These are phyloP conservation scores for Chrysosphaeria jannelii DNA, from an alignment of 2,329 filamentous ascomycete genomes.

Conservation along the genomic window DNA sequence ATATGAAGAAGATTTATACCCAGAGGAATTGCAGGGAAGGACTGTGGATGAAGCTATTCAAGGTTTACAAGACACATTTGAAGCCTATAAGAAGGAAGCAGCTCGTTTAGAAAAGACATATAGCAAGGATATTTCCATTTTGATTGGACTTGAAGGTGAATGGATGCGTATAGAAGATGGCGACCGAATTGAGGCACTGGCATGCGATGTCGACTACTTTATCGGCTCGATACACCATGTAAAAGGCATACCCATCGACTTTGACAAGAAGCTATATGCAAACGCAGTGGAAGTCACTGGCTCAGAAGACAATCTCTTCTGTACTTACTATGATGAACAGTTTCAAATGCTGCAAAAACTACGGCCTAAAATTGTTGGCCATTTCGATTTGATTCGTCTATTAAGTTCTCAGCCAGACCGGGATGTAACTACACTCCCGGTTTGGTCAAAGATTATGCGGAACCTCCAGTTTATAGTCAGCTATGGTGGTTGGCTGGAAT, in stretches of 20 bases:
- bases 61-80: slow-evolving; percentile 24
- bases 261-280: slow-evolving; percentile 35
- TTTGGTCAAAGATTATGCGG: slow-evolving; percentile 45
- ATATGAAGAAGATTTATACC: slow-evolving; percentile 49
- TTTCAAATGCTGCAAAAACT: slow-evolving; percentile 46
- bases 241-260: slow-evolving; percentile 65
- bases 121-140: slow-evolving; percentile 36
- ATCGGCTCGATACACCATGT: slow-evolving; percentile 84
- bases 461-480: slow-evolving; percentile 41
- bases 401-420: slow-evolving; percentile 38
- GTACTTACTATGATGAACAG: slow-evolving; percentile 64
- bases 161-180: slow-evolving; percentile 46
- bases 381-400: slow-evolving; percentile 77
- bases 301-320: background rate
- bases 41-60: slow-evolving; percentile 12
- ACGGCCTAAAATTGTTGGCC: slow-evolving; percentile 53
- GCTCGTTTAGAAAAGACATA: slow-evolving; percentile 41
- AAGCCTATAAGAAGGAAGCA: slow-evolving; percentile 46
- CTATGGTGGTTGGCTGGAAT: slow-evolving; percentile 63
- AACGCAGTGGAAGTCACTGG: slow-evolving; percentile 14
- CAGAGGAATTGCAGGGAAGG: slow-evolving; percentile 43
- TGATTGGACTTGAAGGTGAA: slow-evolving; percentile 80
- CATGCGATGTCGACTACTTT: slow-evolving; percentile 39
- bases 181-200: slow-evolving; percentile 27
- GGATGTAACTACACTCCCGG: slow-evolving; percentile 29